Evolutionary conservation across 2,329 filamentous ascomycete species (phyloP).

Genomic region (Aschersonia sp.): DNA sequence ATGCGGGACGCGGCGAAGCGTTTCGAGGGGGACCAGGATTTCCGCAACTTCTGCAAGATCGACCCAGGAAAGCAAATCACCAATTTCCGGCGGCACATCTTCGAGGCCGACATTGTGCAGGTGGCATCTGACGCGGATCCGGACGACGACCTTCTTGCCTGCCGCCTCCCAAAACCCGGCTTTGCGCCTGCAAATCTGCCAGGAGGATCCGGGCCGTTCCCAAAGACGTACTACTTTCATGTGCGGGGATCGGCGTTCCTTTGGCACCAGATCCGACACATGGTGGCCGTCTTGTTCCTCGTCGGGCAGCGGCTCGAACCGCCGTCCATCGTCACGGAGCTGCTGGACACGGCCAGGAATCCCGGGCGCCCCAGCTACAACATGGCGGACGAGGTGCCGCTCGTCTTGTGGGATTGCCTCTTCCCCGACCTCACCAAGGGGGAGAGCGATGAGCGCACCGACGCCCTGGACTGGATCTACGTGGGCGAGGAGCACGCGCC

Average conservation of each 20-base stretch:
- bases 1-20: conserved; percentile 73
- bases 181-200: too few relatives aligned
- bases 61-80: conserved; percentile 80
- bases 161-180: too few relatives aligned
- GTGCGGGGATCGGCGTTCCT: conserved; percentile 86
- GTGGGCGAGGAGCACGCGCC: conserved; percentile 48
- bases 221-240: conserved; percentile 75
- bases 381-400: conserved; percentile 78
- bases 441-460: conserved; percentile 16
- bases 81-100: conserved; percentile 68
- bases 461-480: conserved; percentile 66
- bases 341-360: conserved; percentile 58
- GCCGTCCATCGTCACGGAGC: conserved; percentile 54
- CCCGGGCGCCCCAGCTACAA: conserved; percentile 73
- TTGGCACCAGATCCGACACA: conserved; percentile 95
- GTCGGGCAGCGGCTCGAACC: conserved; percentile 78
- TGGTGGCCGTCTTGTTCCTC: conserved; percentile 84
- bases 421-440: conserved; percentile 41
- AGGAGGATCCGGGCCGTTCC: conserved; percentile 11
- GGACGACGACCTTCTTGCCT: background rate
- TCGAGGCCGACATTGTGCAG: conserved; percentile 63
- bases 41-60: conserved; percentile 92
- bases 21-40: conserved; percentile 79
- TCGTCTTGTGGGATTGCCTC: conserved; percentile 92
- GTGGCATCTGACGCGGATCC: conserved; percentile 20